These are phyloP conservation scores for Blastobotrys terrestris DNA, from an alignment of 805 yeast genomes.

Conservation along the genomic window DNA sequence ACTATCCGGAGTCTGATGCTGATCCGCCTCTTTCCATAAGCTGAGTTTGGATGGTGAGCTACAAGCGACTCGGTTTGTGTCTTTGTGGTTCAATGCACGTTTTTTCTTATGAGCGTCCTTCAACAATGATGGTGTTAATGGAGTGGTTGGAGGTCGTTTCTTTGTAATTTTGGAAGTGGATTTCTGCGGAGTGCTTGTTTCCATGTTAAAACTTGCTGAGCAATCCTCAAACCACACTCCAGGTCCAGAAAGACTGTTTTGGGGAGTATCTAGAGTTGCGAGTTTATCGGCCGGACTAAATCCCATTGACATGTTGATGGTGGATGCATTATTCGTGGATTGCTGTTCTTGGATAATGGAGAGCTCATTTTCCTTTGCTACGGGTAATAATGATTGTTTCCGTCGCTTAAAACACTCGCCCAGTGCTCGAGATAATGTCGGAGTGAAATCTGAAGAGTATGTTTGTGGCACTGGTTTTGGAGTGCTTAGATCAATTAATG, in stretches of 20 bases:
- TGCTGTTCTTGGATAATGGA: background rate
- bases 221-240: background rate
- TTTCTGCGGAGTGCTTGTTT: background rate
- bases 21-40: background rate
- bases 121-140: constrained; percentile 14
- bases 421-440: constrained; percentile 17
- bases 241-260: background rate
- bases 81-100: constrained; percentile 8
- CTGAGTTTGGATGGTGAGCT: background rate
- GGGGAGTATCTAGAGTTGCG: constrained; percentile 1
- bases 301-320: background rate
- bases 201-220: background rate
- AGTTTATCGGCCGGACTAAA: background rate
- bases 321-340: background rate
- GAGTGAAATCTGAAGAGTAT: constrained; percentile 16
- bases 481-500: constrained; percentile 18
- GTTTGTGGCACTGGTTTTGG: constrained; percentile 9
- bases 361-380: background rate
- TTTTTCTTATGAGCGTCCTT: constrained; percentile 3
- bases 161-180: constrained; percentile 1
- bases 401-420: constrained; percentile 16
- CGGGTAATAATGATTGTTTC: constrained; percentile 11
- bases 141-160: constrained; percentile 13
- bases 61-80: background rate
- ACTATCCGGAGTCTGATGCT: background rate